Evolutionary conservation across 805 yeast species (phyloP).

Genomic region (Spathaspora passalidarum): DNA sequence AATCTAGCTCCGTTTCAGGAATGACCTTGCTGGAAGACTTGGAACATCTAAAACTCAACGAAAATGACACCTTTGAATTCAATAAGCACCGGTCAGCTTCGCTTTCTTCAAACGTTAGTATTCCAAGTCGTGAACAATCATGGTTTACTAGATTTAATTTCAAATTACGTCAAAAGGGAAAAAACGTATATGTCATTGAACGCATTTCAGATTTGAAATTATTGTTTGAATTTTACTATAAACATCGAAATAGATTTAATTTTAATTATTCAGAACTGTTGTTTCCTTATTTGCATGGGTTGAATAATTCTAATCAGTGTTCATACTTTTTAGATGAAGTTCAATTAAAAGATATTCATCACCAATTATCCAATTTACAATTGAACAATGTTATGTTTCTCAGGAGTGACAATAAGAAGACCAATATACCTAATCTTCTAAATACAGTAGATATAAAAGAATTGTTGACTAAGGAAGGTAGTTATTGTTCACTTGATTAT

Average conservation of each 20-base stretch:
- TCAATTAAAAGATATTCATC: background rate
- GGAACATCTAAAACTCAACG: background rate
- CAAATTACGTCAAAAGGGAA: background rate
- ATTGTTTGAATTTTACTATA: conserved; percentile 8
- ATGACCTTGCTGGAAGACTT: conserved; percentile 1
- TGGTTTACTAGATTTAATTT: conserved; percentile 7
- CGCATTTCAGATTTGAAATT: background rate
- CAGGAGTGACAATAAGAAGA: conserved; percentile 6
- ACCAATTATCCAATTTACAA: background rate
- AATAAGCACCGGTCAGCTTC: background rate
- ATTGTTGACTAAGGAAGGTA: conserved; percentile 3
- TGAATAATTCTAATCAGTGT: conserved; percentile 23
- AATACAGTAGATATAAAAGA: conserved; percentile 8
- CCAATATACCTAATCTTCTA: conserved; percentile 5
- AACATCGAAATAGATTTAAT: conserved; percentile 3
- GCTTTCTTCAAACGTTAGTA: no score
- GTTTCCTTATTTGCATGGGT: conserved; percentile 37
- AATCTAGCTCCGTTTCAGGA: background rate
- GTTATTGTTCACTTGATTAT: background rate
- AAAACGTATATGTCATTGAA: conserved; percentile 5
- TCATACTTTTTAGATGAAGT: conserved; percentile 17
- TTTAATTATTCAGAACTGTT: conserved; percentile 8
- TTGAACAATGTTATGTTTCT: conserved; percentile 15
- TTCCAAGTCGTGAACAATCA: background rate
- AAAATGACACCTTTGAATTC: background rate